Conservation (phyloP, 179 eudicot species). For the Drosera spatulata region DNA sequence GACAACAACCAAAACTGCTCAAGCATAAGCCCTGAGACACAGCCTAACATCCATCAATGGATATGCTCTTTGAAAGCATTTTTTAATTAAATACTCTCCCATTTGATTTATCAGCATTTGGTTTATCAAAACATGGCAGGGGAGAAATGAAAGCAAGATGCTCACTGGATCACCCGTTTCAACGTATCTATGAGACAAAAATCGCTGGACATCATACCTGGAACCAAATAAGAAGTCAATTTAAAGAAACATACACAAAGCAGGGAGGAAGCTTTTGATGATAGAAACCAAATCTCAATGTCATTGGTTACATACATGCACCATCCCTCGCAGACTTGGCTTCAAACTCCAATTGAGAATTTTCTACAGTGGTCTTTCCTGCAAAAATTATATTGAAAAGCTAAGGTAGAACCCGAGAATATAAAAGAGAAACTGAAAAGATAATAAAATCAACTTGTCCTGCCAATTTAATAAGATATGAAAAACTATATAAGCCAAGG, state of each 20-base stretch:
- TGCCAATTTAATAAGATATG: no score
- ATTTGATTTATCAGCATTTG: background rate
- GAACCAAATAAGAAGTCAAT: background rate
- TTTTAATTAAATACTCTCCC: background rate
- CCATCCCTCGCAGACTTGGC: conserved; percentile 96
- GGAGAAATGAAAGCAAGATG: background rate
- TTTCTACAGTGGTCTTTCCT: conserved; percentile 38
- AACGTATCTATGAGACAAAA: conserved; percentile 61
- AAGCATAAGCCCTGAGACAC: no score
- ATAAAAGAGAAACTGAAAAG: no score
- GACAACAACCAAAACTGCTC: no score
- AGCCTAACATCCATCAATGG: no score
- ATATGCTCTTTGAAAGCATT: no score
- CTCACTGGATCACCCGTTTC: conserved; percentile 88
- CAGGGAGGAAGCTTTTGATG: background rate
- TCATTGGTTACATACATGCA: conserved; percentile 47
- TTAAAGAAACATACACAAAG: background rate
- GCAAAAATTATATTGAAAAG: conserved; percentile 1
- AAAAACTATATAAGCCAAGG: no score
- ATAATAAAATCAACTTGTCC: no score
- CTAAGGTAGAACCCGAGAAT: no score
- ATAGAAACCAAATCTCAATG: background rate
- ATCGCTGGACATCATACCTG: conserved; percentile 88
- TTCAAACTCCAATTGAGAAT: conserved; percentile 79
- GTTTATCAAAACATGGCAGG: background rate